These are phyloP conservation scores for Stenogyne calaminthoides DNA, from an alignment of 305 asterid genomes.

Conservation along the genomic window DNA sequence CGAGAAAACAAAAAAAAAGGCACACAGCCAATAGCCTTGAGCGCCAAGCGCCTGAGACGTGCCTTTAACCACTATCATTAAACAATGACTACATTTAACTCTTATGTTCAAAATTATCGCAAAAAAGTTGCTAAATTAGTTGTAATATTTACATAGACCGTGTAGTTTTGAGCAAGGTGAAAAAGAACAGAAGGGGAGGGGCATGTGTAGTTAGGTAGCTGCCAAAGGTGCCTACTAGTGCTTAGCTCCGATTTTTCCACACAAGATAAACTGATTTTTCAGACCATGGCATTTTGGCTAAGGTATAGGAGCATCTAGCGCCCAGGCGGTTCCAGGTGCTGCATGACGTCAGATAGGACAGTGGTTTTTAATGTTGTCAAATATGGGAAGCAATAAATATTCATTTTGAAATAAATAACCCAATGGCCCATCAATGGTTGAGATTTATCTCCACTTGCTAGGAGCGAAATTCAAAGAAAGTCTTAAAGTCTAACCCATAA, in stretches of 20 bases:
- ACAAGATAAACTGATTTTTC: neutral
- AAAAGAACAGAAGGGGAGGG: too few species aligned
- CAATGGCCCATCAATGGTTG: neutral
- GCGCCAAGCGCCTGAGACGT: too few species aligned
- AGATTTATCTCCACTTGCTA: conserved; percentile 8
- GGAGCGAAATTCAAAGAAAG: neutral
- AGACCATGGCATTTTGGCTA: neutral
- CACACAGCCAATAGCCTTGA: too few species aligned
- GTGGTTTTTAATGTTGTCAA: neutral
- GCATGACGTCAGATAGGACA: neutral
- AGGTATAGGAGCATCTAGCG: neutral
- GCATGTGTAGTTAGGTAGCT: neutral
- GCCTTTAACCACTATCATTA: too few species aligned
- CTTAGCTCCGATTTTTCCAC: neutral
- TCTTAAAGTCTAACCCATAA: conserved; percentile 19
- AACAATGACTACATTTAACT: neutral
- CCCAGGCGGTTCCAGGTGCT: neutral
- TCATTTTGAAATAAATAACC: neutral
- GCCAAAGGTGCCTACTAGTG: neutral
- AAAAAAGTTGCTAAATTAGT: neutral
- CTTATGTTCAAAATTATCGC: neutral
- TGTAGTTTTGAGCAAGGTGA: neutral
- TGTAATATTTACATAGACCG: neutral
- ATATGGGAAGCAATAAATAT: neutral
- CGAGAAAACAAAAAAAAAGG: too few species aligned